Evolutionary conservation across 2,329 filamentous ascomycete species (phyloP), one percentile per base, ranked within the genome.

Genomic region (Chaetomium olivaceum): DNA sequence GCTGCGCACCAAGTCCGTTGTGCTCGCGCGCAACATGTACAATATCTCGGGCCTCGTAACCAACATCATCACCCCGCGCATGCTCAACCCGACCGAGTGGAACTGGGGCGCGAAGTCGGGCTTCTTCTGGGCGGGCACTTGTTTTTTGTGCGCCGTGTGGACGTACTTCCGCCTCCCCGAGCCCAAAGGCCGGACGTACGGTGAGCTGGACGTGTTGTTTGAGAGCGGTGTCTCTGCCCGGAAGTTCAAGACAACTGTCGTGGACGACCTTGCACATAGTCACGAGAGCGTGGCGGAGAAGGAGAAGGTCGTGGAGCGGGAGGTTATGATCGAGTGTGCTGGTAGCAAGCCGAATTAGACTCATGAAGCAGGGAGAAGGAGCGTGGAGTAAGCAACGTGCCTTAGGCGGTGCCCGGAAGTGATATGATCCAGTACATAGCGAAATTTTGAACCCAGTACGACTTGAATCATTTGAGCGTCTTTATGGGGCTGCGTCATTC

Each of bases 141-240:
- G 80, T 76, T 76, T 82, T 67, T 73, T 83, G 52, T 79, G 80
- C 33, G 70, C 78, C 67, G 27, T 69, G 14, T 73, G 72, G 64
- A 71, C 71, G 1, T 73, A 57, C 46, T 69, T 68, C 55, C 69
- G 70, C 56, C 62, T 73, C 19, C 71, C 71, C 4, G 71, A 72
- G 62, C 71, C 71, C 27, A 65, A 68, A 31, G 69, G 58, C 55
- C 63, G 72, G 51, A 70, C 71, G 31, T 67, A 68, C 33, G 70
- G 70, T 23, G 67, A 65, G 39, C 66, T 73, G 14, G 71, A 72
- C 55, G 68, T 72, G 55, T 65, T 72, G 36, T 73, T 73, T 66
- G 67, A 72, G 63, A 63, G 66, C 54, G 60, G 64, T 46, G 66
- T 68, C 8, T 62, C 65, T 21, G 66, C 70, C 12, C 60, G 68